Conservation (phyloP, 257 asterid genomes). For the Fraxinus anomala region DNA sequence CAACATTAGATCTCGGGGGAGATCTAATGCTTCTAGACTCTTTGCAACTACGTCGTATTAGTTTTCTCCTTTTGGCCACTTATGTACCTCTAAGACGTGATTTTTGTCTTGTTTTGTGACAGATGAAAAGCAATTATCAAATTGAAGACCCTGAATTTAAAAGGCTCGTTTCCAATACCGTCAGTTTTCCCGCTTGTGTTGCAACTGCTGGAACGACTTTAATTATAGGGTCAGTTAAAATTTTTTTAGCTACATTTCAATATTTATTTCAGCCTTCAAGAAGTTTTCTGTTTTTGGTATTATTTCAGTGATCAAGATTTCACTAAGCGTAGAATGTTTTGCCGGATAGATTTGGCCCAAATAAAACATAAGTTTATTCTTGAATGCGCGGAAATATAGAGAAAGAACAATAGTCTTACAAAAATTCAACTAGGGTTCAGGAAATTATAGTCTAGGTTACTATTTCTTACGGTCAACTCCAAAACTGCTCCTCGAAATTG, state of each 20-base stretch:
- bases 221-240: slow-evolving; percentile 64
- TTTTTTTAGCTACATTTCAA: background rate
- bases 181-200: slow-evolving; percentile 76
- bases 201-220: slow-evolving; percentile 96
- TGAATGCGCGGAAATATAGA: background rate
- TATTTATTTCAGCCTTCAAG: background rate
- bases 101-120: slow-evolving; percentile 30
- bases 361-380: background rate
- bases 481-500: background rate
- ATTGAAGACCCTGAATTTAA: slow-evolving; percentile 63
- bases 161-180: slow-evolving; percentile 61
- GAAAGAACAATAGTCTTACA: background rate
- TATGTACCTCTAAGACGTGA: slow-evolving; percentile 9
- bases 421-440: background rate
- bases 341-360: background rate
- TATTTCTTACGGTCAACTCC: background rate
- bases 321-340: background rate
- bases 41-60: background rate
- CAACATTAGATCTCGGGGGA: background rate
- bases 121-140: slow-evolving; percentile 62
- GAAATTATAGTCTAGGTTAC: background rate
- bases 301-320: background rate
- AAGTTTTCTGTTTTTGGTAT: background rate
- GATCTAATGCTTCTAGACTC: background rate
- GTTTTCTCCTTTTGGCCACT: background rate